Base-by-base conservation (phyloP, 108 stramenopile species). In the Nannochloropsis gaditana region DNA sequence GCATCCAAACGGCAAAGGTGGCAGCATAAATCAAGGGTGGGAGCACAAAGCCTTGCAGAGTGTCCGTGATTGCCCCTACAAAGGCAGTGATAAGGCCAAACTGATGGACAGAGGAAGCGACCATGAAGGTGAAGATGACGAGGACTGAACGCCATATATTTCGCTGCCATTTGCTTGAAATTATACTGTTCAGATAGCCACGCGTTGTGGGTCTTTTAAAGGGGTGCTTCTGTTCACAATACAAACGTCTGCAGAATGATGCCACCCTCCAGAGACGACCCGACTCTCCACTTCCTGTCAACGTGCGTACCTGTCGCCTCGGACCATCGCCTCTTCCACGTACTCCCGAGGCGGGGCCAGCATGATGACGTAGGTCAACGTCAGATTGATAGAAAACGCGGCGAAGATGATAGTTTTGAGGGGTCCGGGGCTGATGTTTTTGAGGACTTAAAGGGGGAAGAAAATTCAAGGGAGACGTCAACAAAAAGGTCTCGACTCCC, bases 361-460 rank as follows among this genome's bases (percentile, higher is more conserved):
- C 59, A 73, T 73, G 59, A 73, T 73, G n/a, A 73, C 3, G 59
- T 73, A 73, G 59, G 59, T 73, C 4, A 73, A n/a, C 59, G 59
- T 73, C 19, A 73, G 59, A n/a, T 73, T 73, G 59, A 73, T 15
- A n/a, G 59, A 73, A 73, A 73, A 73, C 19, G 59, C 59, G 59
- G 59, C 59, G 59, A 73, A 73, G n/a, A 73, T 73, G 59, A 73
- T 73, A n/a, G 59, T 73, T n/a, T 73, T 73, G 59, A 73, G 59
- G 59, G 59, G 59, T 3, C 59, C 59, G 59, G 59, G 5, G 15
- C n/a, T n/a, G 59, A 73, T 73, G n/a, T 73, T 73, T 73, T 73
- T 73, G 3, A 73, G 59, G 4, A 73, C 59, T 73, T 73, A 73
- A n/a, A 73, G 59, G 3, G 59, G 59, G 59, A 73, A 31, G 31